phyloP scores from a whole-genome alignment of 2,329 filamentous ascomycete genomes.

The Dothideomycetidae sp. region DNA sequence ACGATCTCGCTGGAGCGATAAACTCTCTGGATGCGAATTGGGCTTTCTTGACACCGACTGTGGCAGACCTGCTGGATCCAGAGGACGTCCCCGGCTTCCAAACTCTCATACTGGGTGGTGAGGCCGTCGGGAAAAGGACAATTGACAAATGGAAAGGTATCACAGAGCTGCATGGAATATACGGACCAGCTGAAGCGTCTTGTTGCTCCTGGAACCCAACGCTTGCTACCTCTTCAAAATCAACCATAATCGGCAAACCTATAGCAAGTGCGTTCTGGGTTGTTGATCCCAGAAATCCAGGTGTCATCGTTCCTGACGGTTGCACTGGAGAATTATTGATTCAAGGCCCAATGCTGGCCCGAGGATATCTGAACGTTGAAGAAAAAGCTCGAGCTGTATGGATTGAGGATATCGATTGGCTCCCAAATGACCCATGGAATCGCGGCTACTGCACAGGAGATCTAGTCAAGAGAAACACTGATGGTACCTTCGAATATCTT shows the following conservation, averaged over 20 bases:
- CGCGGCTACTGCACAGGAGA: constrained; percentile 20
- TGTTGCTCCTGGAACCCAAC: constrained; percentile 1
- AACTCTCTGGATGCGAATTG: constrained; percentile 1
- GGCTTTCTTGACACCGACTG: constrained; percentile 11
- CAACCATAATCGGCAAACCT: constrained; percentile 4
- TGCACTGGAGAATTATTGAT: constrained; percentile 34
- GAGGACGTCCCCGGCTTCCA: constrained; percentile 9
- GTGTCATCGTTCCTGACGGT: constrained; percentile 26
- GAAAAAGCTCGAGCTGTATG: constrained; percentile 20
- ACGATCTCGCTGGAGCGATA: constrained; percentile 10
- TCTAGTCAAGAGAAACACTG: constrained; percentile 52
- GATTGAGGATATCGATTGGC: constrained; percentile 17
- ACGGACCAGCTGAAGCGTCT: constrained; percentile 13
- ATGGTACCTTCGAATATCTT: constrained; percentile 55
- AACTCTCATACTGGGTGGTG: constrained; percentile 8
- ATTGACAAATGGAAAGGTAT: constrained; percentile 1
- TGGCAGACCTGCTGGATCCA: constrained; percentile 13
- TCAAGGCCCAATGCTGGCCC: constrained; percentile 30
- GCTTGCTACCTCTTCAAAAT: constrained; percentile 10
- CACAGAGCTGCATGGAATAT: constrained; percentile 10
- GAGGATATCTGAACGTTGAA: constrained; percentile 27
- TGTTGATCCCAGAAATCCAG: constrained; percentile 15
- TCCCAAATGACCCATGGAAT: neutral
- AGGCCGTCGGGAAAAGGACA: neutral
- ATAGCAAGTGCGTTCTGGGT: constrained; percentile 18